Evolutionary conservation across 106 monocot species (phyloP).

Genomic region (Xerophyta viscosa): DNA sequence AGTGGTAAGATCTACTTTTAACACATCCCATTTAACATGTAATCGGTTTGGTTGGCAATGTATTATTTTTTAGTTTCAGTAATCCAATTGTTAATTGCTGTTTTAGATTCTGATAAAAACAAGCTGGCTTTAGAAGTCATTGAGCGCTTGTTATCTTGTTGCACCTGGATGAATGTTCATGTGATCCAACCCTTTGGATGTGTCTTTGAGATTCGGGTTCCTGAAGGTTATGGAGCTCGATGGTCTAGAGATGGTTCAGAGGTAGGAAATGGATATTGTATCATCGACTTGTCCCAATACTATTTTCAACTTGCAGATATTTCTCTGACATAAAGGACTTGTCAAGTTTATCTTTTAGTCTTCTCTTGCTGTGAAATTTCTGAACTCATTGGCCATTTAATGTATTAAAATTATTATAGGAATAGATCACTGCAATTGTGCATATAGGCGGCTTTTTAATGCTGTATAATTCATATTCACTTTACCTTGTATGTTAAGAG

Average conservation of each 20-base stretch:
- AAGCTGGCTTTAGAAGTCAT: constrained; percentile 43
- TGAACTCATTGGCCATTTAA: no score
- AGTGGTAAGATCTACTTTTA: constrained; percentile 47
- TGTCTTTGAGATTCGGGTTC: constrained; percentile 75
- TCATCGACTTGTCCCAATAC: no score
- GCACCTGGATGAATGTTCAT: constrained; percentile 88
- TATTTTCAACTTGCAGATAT: no score
- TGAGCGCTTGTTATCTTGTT: constrained; percentile 31
- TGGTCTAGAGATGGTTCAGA: constrained; percentile 80
- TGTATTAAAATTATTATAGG: no score
- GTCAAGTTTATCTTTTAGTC: no score
- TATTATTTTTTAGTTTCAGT: background rate
- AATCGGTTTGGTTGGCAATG: background rate
- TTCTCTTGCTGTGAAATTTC: no score
- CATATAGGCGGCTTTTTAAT: no score
- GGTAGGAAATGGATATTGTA: constrained; percentile 23
- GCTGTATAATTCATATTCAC: no score
- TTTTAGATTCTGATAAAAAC: constrained; percentile 69
- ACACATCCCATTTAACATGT: background rate
- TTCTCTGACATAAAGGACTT: no score
- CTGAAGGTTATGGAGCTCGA: constrained; percentile 83
- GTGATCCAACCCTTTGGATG: constrained; percentile 33
- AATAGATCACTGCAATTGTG: no score
- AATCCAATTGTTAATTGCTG: constrained; percentile 2
- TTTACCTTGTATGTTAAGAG: no score